Evolutionary conservation across 345 rosid species (phyloP).

Genomic region (Noccaea caerulescens): DNA sequence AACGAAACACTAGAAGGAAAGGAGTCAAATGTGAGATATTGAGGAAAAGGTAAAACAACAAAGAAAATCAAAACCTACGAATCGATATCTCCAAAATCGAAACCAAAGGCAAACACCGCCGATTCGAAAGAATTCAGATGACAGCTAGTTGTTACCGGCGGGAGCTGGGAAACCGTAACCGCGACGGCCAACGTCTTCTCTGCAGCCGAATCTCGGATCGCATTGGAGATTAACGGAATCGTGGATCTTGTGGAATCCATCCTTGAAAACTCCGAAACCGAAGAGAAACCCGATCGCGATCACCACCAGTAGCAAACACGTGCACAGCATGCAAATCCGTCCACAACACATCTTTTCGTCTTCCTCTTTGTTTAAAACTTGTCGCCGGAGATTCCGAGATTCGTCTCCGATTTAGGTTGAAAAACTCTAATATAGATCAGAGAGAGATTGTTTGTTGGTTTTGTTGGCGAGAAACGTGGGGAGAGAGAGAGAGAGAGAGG

Average conservation of each 20-base stretch:
- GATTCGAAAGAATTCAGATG: neutral
- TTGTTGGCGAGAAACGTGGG: constrained; percentile 42
- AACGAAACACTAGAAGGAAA: constrained; percentile 25
- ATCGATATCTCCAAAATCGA: constrained; percentile 11
- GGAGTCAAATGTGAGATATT: neutral
- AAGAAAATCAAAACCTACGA: constrained; percentile 7
- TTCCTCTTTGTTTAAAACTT: neutral
- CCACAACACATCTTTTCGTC: constrained; percentile 70
- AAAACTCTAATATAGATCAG: neutral
- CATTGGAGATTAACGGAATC: constrained; percentile 59
- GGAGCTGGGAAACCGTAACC: constrained; percentile 54
- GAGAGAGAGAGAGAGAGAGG: neutral
- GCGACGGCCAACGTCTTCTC: constrained; percentile 55
- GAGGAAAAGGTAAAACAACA: neutral
- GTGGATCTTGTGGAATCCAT: constrained; percentile 80
- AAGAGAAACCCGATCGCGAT: constrained; percentile 68
- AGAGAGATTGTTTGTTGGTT: constrained; percentile 21
- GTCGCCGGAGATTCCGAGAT: constrained; percentile 45
- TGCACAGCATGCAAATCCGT: constrained; percentile 68
- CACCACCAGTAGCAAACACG: constrained; percentile 72
- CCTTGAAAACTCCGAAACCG: constrained; percentile 83
- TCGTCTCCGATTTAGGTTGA: constrained; percentile 14
- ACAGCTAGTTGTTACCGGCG: constrained; percentile 23
- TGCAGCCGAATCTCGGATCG: constrained; percentile 42
- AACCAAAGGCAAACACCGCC: neutral